A percentile compares a stretch with the other conserved stretches of the same genome.
Evolutionary conservation across 2,329 filamentous ascomycete species (phyloP).

Genomic region (Microcyclospora pomicola): DNA sequence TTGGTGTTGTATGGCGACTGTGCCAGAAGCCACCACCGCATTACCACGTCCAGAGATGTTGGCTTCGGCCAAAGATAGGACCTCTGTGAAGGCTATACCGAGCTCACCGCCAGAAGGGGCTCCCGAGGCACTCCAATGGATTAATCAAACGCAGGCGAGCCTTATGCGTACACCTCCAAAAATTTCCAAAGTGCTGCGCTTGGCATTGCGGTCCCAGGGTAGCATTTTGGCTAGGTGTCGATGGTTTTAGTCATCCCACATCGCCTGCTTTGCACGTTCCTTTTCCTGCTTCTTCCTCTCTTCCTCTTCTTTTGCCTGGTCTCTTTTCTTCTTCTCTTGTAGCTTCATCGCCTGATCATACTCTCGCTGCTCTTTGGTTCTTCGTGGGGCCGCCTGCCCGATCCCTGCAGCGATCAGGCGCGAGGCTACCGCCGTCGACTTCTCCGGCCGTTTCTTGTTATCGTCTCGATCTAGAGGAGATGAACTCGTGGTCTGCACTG

Average conservation of each 20-base stretch:
- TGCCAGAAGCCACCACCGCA: too few species aligned
- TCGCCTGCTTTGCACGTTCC: slow-evolving; percentile 64
- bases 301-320: slow-evolving; percentile 56
- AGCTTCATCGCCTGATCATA: slow-evolving; percentile 74
- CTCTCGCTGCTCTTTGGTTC: slow-evolving; percentile 76
- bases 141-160: too few species aligned
- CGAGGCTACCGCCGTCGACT: slow-evolving; percentile 81
- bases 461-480: slow-evolving; percentile 1
- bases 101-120: too few species aligned
- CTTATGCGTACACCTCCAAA: too few species aligned
- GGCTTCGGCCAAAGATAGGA: too few species aligned
- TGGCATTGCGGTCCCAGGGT: too few species aligned
- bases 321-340: slow-evolving; percentile 65
- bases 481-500: slow-evolving; percentile 4
- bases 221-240: too few species aligned
- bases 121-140: too few species aligned
- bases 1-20: too few species aligned
- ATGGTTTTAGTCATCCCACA: slow-evolving; percentile 57
- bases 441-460: slow-evolving; percentile 50
- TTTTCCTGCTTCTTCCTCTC: slow-evolving; percentile 47
- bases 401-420: slow-evolving; percentile 81
- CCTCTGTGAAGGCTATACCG: too few species aligned
- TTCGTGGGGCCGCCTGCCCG: slow-evolving; percentile 64
- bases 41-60: too few species aligned
- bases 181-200: too few species aligned